Evolutionary conservation across 2,329 filamentous ascomycete genomes (phyloP), one percentile per base, ranked within the genome.

Genomic region (Xylaria sp.): DNA sequence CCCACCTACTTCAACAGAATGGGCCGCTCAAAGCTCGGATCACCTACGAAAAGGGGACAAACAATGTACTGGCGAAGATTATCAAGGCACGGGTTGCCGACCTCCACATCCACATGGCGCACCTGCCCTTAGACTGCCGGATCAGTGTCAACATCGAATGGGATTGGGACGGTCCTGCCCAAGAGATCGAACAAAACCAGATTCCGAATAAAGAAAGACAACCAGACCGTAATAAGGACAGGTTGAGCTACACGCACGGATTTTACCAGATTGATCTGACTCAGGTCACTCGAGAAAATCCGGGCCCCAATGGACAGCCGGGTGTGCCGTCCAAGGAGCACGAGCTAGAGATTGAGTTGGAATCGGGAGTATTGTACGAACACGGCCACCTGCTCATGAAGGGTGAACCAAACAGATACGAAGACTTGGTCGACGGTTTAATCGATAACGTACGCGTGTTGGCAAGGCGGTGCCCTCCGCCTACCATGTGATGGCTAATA

Each of bases 121-220:
- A 85, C 59, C 88, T 87, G 9, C 88, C 89, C 2, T 92, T 98
- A 76, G 96, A 99, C 81, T 97, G 94, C 81, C 92, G 96, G 12
- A 91, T 99, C 74, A 97, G 94, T 75, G 90, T 99, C 77, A 98
- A 97, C 78, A 87, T 99, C 1, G 97, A 99, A 88, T 94, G 97
- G 88, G 88, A 91, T 63, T 97, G 91, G 83, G 87, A 94, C 3
- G 93, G 94, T 1, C 76, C 92, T 0, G 84, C 89, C 3, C 83
- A 87, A 48, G 87, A 89, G 68, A 79, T 90, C 15, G 84, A 88
- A 74, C 76, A 79, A 28, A 61, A 76, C 76, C 57, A 79, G 75
- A 51, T 75, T 72, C 62, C 81, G 74, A 72, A 80, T 64, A 73
- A 84, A 77, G 76, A 83, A 76, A 75, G 77, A 33, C 79, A 80